These are phyloP conservation scores for Fusarium sp. DNA, from an alignment of 2,329 filamentous ascomycete genomes.

Conservation along the genomic window DNA sequence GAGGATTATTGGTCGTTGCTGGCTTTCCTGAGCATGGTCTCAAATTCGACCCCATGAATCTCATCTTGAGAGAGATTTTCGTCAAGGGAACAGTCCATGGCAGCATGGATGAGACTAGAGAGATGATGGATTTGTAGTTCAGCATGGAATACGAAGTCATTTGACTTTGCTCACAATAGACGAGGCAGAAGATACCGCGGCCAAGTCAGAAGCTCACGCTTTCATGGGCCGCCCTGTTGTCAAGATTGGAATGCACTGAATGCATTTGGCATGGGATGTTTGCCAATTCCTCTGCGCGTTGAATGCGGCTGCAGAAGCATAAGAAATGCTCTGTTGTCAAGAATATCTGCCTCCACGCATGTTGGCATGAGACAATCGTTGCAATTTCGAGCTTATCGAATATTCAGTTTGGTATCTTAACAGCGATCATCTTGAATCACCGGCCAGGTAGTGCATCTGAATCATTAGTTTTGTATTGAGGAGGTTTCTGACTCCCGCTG, in stretches of 20 bases:
- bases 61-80: constrained; percentile 21
- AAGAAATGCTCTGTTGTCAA: neutral
- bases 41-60: constrained; percentile 30
- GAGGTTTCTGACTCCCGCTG: neutral
- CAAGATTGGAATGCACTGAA: neutral
- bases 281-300: no score
- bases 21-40: constrained; percentile 29
- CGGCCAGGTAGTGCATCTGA: neutral
- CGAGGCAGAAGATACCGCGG: constrained; percentile 19
- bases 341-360: neutral
- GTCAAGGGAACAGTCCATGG: constrained; percentile 26
- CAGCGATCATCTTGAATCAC: neutral
- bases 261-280: neutral
- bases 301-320: neutral
- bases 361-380: neutral
- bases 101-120: constrained; percentile 21
- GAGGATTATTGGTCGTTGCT: constrained; percentile 13
- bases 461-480: constrained; percentile 19
- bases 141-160: constrained; percentile 22
- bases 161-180: constrained; percentile 21
- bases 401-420: neutral
- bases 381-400: neutral
- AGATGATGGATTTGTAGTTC: constrained; percentile 19
- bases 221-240: constrained; percentile 21
- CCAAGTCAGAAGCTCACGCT: neutral